These are phyloP conservation scores for Lactifluus pinguis DNA, from an alignment of 768 basidiomycete species.

Conservation along the genomic window DNA sequence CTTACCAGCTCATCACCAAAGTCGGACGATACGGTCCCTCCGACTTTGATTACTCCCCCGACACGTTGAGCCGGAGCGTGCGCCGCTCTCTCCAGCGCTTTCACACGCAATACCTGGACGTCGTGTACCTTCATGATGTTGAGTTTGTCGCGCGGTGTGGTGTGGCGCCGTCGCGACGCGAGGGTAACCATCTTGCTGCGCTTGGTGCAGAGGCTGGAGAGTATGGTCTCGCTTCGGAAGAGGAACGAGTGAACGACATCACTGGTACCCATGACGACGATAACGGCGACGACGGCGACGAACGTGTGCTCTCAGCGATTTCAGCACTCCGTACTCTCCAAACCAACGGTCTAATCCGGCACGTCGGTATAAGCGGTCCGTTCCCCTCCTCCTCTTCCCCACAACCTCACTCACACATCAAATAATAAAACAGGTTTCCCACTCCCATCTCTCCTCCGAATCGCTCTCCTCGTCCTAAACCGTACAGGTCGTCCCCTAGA, in stretches of 20 bases:
- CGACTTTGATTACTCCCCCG: slow-evolving; percentile 68
- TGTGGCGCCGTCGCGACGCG: slow-evolving; percentile 38
- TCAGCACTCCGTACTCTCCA: slow-evolving; percentile 58
- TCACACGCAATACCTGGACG: slow-evolving; percentile 70
- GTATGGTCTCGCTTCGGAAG: slow-evolving; percentile 57
- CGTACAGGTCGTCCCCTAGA: slow-evolving; percentile 52
- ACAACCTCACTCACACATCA: too few species aligned
- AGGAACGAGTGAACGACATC: slow-evolving; percentile 40
- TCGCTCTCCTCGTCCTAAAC: slow-evolving; percentile 56
- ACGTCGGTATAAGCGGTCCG: slow-evolving; percentile 74
- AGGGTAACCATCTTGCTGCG: slow-evolving; percentile 50
- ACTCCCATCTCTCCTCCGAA: slow-evolving; percentile 73
- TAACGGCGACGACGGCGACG: slow-evolving; percentile 36
- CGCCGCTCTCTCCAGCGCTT: slow-evolving; percentile 57
- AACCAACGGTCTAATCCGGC: slow-evolving; percentile 59
- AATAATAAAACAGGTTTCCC: slow-evolving; percentile 45
- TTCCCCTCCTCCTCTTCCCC: background rate
- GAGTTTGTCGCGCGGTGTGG: slow-evolving; percentile 61
- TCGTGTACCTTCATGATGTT: slow-evolving; percentile 77
- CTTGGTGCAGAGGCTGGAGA: slow-evolving; percentile 41
- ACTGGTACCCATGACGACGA: slow-evolving; percentile 28
- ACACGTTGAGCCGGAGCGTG: slow-evolving; percentile 56
- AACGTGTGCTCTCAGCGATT: slow-evolving; percentile 58
- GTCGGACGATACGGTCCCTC: slow-evolving; percentile 65
- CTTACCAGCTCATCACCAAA: slow-evolving; percentile 79